Conservation (phyloP, 768 basidiomycete species). For the Sporobolomyces roseus region DNA sequence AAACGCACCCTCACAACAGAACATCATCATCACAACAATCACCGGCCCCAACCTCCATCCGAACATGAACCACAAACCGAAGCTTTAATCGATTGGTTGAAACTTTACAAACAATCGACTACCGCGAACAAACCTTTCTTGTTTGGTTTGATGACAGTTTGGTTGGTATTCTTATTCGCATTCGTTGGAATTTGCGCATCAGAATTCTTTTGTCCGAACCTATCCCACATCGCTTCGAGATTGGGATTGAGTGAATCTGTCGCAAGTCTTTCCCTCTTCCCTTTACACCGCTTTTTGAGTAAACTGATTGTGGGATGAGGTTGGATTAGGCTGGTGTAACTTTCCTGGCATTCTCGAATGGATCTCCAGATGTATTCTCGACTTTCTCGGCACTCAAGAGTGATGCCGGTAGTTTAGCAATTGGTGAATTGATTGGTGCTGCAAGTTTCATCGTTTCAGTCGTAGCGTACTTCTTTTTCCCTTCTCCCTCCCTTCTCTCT, state of each 20-base stretch:
- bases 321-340: slow-evolving; percentile 72
- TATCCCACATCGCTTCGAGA: slow-evolving; percentile 72
- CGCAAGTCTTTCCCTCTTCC: slow-evolving; percentile 22
- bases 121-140: slow-evolving; percentile 53
- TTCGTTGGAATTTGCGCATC: slow-evolving; percentile 91
- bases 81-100: slow-evolving; percentile 33
- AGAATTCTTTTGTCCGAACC: slow-evolving; percentile 96
- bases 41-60: not conserved
- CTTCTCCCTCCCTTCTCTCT: not conserved
- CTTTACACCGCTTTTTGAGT: not conserved
- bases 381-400: slow-evolving; percentile 89
- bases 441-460: slow-evolving; percentile 93
- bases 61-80: too few species aligned
- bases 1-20: not conserved
- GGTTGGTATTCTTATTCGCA: slow-evolving; percentile 89
- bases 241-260: slow-evolving; percentile 87
- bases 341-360: slow-evolving; percentile 94
- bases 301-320: too few species aligned
- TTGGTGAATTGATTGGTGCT: slow-evolving; percentile 92
- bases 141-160: slow-evolving; percentile 64
- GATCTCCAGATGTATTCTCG: slow-evolving; percentile 91
- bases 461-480: slow-evolving; percentile 57
- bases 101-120: not conserved
- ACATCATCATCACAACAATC: not conserved
- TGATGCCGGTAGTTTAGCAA: slow-evolving; percentile 78